Evolutionary conservation across 805 yeast species (phyloP), one percentile per base, ranked within the genome.

Genomic region (Yamadazyma olivae): DNA sequence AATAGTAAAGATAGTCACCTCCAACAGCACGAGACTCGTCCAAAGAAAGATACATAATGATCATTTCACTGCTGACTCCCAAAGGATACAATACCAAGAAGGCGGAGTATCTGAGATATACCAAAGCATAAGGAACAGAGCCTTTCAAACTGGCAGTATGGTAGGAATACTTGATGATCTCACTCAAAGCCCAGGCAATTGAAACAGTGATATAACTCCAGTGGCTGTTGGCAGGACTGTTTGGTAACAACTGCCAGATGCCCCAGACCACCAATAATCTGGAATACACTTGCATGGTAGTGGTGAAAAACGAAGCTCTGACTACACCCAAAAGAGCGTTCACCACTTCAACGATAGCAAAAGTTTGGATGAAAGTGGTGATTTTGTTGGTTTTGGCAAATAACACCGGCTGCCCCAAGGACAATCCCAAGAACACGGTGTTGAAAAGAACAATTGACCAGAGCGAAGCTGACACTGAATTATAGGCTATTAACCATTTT

Each of bases 151-250:
- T 79, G 36, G 82, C 71, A 6, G 95, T 90, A 56, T 93, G 95
- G 65, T 78, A 93, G 28, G 87, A 74, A 62, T 93, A 93, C 57
- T 99, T 75, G 39, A 90, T 81, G 30, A 87, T 73, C 61, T 93
- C 99, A n/a, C 98, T 87, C 35, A 86, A 50, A n/a, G 93, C 78
- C 99, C 99, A 93, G 9, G 96, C 89, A 29, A 79, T 48, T 31
- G 80, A 70, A 57, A 91, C 72, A 1, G 91, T 67, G 38, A 80
- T 60, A 58, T 83, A 90, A 12, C 75, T 70, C 75, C 79, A 68
- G 45, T 70, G 71, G 46, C 48, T 35, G 46, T 74, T 70, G 19
- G 88, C 88, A 14, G 83, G 83, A 0, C 86, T 74, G 14, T 74
- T 53, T 6, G 98, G 96, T 45, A 89, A 68, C n/a, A 71, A 57